A percentile compares a stretch with the other conserved stretches of the same genome.
Evolutionary conservation across 1,284 basidiomycete genomes (phyloP).

Genomic region (Earliella scabrosa): DNA sequence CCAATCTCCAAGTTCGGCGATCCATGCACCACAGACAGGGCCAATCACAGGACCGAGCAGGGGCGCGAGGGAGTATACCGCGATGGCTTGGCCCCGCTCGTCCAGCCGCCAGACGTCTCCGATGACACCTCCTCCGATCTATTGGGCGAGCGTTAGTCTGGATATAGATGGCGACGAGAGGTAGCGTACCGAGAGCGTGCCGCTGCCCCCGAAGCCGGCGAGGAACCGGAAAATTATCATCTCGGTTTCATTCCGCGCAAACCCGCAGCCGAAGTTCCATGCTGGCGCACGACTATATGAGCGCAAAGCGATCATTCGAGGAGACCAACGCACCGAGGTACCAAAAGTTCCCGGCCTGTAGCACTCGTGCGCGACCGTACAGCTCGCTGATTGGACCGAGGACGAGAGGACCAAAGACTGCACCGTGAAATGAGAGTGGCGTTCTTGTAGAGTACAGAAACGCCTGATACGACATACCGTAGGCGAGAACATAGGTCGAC

Average conservation of each 20-base stretch:
- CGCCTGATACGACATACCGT: conserved; percentile 42
- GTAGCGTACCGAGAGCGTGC: conserved; percentile 57
- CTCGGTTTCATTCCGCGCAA: conserved; percentile 58
- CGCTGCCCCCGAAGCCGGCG: conserved; percentile 66
- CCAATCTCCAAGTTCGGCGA: conserved; percentile 43
- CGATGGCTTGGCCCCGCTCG: conserved; percentile 49
- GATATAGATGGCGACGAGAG: no score
- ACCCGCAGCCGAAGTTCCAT: conserved; percentile 72
- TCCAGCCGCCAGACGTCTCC: conserved; percentile 53
- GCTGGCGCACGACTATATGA: conserved; percentile 36
- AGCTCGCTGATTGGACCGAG: conserved; percentile 64
- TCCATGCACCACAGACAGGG: conserved; percentile 42
- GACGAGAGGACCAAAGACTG: conserved; percentile 57
- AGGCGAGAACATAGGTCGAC: conserved; percentile 71
- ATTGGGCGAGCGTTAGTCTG: no score
- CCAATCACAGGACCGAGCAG: conserved; percentile 49
- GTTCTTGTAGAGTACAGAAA: no score
- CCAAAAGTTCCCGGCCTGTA: conserved; percentile 58
- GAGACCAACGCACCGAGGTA: conserved; percentile 49
- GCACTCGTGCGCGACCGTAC: conserved; percentile 42
- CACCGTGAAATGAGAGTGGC: background rate
- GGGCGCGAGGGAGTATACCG: conserved; percentile 52
- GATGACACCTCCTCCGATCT: conserved; percentile 51
- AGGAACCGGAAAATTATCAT: conserved; percentile 70
- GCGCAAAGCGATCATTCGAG: background rate